Conservation (phyloP, 2,329 filamentous ascomycete species). For the Ploettnerulaceae sp. region DNA sequence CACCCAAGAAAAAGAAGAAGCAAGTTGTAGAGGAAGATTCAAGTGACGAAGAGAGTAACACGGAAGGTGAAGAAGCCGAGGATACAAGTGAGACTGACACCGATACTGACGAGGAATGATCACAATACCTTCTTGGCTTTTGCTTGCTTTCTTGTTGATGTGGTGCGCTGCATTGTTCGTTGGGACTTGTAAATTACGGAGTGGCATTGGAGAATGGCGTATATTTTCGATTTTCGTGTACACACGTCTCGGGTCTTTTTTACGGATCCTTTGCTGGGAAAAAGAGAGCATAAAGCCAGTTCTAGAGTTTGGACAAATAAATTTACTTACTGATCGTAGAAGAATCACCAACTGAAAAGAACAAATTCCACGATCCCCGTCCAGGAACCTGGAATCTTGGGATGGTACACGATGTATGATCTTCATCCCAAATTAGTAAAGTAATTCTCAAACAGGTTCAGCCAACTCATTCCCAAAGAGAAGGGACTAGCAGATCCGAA, state of each 20-base stretch:
- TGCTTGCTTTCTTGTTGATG: slow-evolving; percentile 8
- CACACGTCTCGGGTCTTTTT: background rate
- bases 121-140: slow-evolving; percentile 3
- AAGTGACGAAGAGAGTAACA: slow-evolving; percentile 78
- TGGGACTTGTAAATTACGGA: slow-evolving; percentile 18
- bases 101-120: slow-evolving; percentile 45
- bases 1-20: slow-evolving; percentile 54
- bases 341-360: background rate
- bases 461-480: background rate
- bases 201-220: slow-evolving; percentile 21
- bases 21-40: slow-evolving; percentile 49
- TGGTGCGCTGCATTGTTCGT: slow-evolving; percentile 3
- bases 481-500: slow-evolving; percentile 63
- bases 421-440: background rate
- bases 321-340: too few species aligned
- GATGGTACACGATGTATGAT: background rate
- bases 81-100: slow-evolving; percentile 67
- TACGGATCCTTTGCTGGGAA: background rate
- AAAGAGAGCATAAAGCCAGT: slow-evolving; percentile 4
- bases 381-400: background rate
- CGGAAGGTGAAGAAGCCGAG: slow-evolving; percentile 61
- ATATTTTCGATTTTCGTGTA: slow-evolving; percentile 9
- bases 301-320: background rate
- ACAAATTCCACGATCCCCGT: background rate
- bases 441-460: too few species aligned